Evolutionary conservation across 73 alveolate genomes (phyloP).

Genomic region (Paramecium sonneborni): DNA sequence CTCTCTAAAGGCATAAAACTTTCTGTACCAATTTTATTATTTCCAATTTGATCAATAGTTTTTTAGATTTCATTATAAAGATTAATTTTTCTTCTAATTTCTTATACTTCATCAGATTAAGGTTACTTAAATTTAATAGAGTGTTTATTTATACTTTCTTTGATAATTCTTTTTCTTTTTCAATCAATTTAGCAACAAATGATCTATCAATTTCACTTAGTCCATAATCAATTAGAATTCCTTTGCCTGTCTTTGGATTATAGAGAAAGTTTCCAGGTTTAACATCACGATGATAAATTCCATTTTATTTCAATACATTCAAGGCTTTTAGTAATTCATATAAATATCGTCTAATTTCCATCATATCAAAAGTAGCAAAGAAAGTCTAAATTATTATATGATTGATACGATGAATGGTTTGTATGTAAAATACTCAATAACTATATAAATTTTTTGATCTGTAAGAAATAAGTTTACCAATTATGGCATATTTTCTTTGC

Average conservation of each 20-base stretch:
- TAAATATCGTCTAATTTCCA: constrained; percentile 79
- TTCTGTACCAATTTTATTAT: constrained; percentile 92
- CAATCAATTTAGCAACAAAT: constrained; percentile 73
- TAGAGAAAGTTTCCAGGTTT: constrained; percentile 95
- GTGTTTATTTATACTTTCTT: constrained; percentile 74
- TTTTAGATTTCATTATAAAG: constrained; percentile 58
- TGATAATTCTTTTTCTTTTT: constrained; percentile 80
- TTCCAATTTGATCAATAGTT: constrained; percentile 53
- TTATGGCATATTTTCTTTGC: constrained; percentile 60
- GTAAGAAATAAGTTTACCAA: constrained; percentile 57
- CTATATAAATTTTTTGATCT: constrained; percentile 62
- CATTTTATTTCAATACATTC: constrained; percentile 78
- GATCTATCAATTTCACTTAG: constrained; percentile 86
- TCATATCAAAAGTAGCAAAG: constrained; percentile 71
- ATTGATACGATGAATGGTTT: constrained; percentile 63
- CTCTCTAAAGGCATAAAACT: constrained; percentile 96
- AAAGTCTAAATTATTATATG: constrained; percentile 48
- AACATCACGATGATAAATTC: constrained; percentile 94
- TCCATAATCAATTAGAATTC: constrained; percentile 94
- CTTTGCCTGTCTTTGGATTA: constrained; percentile 83
- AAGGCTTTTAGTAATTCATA: constrained; percentile 82
- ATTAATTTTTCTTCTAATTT: constrained; percentile 54
- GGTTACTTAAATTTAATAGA: constrained; percentile 50
- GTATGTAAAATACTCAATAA: constrained; percentile 58
- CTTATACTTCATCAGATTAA: constrained; percentile 70